These are phyloP conservation scores for Ascochyta viciae-villosae DNA, from an alignment of 2,329 filamentous ascomycete species.

Conservation along the genomic window DNA sequence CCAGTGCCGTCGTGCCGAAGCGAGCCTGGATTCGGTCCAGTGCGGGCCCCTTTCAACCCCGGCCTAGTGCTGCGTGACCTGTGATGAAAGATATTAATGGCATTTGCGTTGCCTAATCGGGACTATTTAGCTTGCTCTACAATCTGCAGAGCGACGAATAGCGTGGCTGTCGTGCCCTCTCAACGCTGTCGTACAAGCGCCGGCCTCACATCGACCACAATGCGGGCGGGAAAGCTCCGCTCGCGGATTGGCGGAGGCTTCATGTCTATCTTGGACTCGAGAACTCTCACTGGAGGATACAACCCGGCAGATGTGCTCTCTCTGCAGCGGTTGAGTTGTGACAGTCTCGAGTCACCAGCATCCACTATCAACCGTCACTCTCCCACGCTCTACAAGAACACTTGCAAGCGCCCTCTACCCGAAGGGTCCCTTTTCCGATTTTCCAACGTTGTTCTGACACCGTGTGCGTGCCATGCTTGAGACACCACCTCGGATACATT, in stretches of 20 bases:
- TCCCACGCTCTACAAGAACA: slow-evolving; percentile 52
- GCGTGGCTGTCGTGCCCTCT: slow-evolving; percentile 33
- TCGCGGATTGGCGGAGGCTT: slow-evolving; percentile 40
- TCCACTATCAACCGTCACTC: slow-evolving; percentile 41
- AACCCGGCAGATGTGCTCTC: slow-evolving; percentile 41
- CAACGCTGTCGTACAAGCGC: slow-evolving; percentile 45
- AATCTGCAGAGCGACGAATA: slow-evolving; percentile 38
- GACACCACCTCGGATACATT: slow-evolving; percentile 28
- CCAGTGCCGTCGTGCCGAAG: slow-evolving; percentile 32
- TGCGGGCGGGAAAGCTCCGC: slow-evolving; percentile 36
- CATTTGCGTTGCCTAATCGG: slow-evolving; percentile 30
- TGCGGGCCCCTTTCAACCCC: slow-evolving; percentile 18
- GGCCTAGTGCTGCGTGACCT: slow-evolving; percentile 20
- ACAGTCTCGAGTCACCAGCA: slow-evolving; percentile 42
- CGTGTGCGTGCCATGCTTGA: slow-evolving; percentile 43
- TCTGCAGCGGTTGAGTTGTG: slow-evolving; percentile 40
- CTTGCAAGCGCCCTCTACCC: slow-evolving; percentile 52
- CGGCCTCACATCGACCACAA: slow-evolving; percentile 34
- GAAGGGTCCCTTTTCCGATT: slow-evolving; percentile 49
- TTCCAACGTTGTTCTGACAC: slow-evolving; percentile 41
- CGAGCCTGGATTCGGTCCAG: slow-evolving; percentile 23
- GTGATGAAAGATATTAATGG: slow-evolving; percentile 43
- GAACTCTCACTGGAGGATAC: slow-evolving; percentile 36
- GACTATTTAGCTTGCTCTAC: slow-evolving; percentile 31
- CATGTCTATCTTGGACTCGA: slow-evolving; percentile 29